Conservation (phyloP, 495 filamentous ascomycete species). For the Jackrogersella multiformis region DNA sequence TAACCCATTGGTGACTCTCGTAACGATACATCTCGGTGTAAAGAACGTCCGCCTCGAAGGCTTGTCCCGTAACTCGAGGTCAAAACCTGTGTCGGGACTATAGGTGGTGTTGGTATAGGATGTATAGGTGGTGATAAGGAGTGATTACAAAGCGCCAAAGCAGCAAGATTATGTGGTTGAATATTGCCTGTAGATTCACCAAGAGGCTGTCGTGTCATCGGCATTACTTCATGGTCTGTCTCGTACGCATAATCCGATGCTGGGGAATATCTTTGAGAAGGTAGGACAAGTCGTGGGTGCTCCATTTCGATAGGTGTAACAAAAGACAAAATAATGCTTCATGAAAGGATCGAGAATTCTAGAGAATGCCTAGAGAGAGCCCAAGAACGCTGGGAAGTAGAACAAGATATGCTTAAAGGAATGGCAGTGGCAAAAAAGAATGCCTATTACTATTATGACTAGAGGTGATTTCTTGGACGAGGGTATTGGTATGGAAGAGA, state of each 20-base stretch:
- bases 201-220: slow-evolving; percentile 54
- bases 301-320: slow-evolving; percentile 40
- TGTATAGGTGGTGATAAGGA: slow-evolving; percentile 48
- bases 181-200: slow-evolving; percentile 60
- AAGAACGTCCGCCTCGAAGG: slow-evolving; percentile 47
- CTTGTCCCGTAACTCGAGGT: slow-evolving; percentile 49
- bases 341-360: slow-evolving; percentile 45
- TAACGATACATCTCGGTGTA: slow-evolving; percentile 49
- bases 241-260: slow-evolving; percentile 47
- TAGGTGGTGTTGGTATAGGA: slow-evolving; percentile 54
- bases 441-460: slow-evolving; percentile 44
- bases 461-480: slow-evolving; percentile 32
- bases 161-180: slow-evolving; percentile 53
- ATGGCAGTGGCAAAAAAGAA: slow-evolving; percentile 48
- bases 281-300: slow-evolving; percentile 44
- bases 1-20: slow-evolving; percentile 54
- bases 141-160: slow-evolving; percentile 51
- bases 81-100: slow-evolving; percentile 56
- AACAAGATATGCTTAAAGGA: slow-evolving; percentile 50
- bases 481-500: slow-evolving; percentile 45
- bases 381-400: slow-evolving; percentile 49
- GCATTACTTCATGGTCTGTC: slow-evolving; percentile 42
- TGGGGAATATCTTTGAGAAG: slow-evolving; percentile 47
- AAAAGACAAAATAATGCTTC: slow-evolving; percentile 47
- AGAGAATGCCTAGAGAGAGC: slow-evolving; percentile 42